Percentiles rank a stretch among this genome's conserved stretches.
Conservation (phyloP, 2,329 filamentous ascomycete species). For the Aureobasidium sp. region DNA sequence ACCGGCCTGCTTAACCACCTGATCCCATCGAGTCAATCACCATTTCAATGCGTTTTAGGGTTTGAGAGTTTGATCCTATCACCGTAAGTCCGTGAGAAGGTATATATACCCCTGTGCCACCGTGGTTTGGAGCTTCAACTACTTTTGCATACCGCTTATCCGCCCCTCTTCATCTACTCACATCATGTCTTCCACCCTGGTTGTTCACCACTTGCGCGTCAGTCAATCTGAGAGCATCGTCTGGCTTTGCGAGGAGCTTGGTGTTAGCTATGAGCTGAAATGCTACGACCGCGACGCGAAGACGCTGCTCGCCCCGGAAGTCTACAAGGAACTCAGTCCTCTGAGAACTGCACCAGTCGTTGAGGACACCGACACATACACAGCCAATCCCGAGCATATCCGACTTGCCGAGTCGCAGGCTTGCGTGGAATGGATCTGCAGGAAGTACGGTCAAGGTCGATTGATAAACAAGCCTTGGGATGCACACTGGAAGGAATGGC, state of each 20-base stretch:
- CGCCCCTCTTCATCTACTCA: neutral
- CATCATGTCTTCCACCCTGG: slow-evolving; percentile 25
- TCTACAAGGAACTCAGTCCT: slow-evolving; percentile 39
- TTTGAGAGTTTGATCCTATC: neutral
- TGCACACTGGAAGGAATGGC: slow-evolving; percentile 5
- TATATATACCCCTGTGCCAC: slow-evolving; percentile 8
- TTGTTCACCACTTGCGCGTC: slow-evolving; percentile 47
- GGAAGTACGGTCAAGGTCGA: slow-evolving; percentile 38
- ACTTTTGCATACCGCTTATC: neutral
- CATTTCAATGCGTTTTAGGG: neutral
- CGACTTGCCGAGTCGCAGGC: slow-evolving; percentile 45
- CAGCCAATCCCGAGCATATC: slow-evolving; percentile 27
- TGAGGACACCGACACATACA: slow-evolving; percentile 32
- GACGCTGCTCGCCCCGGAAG: slow-evolving; percentile 31
- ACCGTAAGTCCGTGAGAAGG: slow-evolving; percentile 6
- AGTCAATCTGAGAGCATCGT: slow-evolving; percentile 50
- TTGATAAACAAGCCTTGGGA: slow-evolving; percentile 32
- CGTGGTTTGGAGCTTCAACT: neutral
- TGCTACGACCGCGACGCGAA: slow-evolving; percentile 22
- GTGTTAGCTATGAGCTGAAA: slow-evolving; percentile 37
- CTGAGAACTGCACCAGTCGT: slow-evolving; percentile 47
- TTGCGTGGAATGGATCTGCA: slow-evolving; percentile 47
- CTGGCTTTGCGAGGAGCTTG: slow-evolving; percentile 52
- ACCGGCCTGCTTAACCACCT: slow-evolving; percentile 9
- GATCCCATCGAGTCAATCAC: slow-evolving; percentile 14